phyloP scores from a whole-genome alignment of 345 rosid genomes.

The Boechera retrofracta region DNA sequence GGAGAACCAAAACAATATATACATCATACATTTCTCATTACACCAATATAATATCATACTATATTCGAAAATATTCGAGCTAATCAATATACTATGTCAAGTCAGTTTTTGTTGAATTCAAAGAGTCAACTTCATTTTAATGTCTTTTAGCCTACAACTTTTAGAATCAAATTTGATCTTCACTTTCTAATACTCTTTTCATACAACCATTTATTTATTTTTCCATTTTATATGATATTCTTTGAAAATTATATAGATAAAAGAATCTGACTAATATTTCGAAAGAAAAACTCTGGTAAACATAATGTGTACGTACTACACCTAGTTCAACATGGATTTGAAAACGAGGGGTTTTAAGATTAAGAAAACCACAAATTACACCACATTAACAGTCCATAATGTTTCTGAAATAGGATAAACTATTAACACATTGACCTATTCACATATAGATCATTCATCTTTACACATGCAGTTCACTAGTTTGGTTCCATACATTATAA shows the following conservation, averaged over 20 bases:
- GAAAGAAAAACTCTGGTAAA: not conserved
- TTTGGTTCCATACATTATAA: constrained; percentile 18
- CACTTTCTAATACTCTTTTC: constrained; percentile 28
- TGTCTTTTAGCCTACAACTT: constrained; percentile 25
- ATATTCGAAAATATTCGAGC: constrained; percentile 40
- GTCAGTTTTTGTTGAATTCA: constrained; percentile 34
- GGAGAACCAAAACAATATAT: constrained; percentile 23
- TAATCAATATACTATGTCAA: constrained; percentile 41
- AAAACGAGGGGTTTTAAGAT: not conserved
- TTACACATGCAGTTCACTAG: constrained; percentile 5
- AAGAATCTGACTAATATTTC: not conserved
- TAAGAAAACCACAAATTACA: not conserved
- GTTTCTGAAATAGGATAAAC: not conserved
- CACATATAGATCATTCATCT: not conserved
- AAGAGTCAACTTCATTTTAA: constrained; percentile 36
- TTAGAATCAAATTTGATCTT: constrained; percentile 36
- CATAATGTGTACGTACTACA: constrained; percentile 8
- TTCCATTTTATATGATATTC: not conserved
- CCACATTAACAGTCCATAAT: not conserved
- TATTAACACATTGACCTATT: not conserved
- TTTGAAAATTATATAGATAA: not conserved
- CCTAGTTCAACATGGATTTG: constrained; percentile 6
- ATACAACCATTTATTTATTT: not conserved
- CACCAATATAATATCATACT: constrained; percentile 19
- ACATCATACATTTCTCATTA: constrained; percentile 33